Evolutionary conservation across 164 flowering plant species (phyloP), one percentile per base, ranked within the genome.

Genomic region (Chimonanthus praecox): DNA sequence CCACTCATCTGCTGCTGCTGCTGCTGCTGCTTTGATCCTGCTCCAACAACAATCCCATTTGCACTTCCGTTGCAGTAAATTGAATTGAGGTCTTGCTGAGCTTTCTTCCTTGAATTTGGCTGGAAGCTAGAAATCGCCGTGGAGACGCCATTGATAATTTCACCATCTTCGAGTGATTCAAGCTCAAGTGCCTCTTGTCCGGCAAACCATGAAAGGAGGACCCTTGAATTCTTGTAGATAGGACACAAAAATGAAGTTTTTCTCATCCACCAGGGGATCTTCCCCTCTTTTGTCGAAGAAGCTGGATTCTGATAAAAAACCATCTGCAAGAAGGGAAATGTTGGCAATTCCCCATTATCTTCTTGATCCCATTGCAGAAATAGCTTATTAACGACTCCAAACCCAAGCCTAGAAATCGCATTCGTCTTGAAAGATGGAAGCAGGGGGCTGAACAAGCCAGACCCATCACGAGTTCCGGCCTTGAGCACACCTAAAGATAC

Each of bases 211-310:
- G 94, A 84, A 0, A 93, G 80, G 1, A 93, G 72, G 1, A 89
- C 88, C 33, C 79, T 84, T 5, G 99, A 92, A 45, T 83, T 85
- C 62, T 76, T 77, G 74, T 95, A 83, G 68, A 93, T 89, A 63
- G 99, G 99, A 50, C 75, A 73, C 1, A 95, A 6, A 11, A 89
- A 84, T 48, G 90, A 87, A 65, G 99, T 88, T 73, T 82, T 89
- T 75, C 96, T 84, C 85, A 95, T 90, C 99, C 99, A 95, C 88
- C 92, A 84, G 4, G 99, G 99, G 48, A 93, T 86, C 49, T 81
- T 83, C n/a, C 79, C 72, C 49, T 84, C 84, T 2, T 90, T 86
- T 44, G 49, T 3, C 11, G 54, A 50, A 33, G 33, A 33, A 1
- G 44, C 20, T 44, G 75, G 33, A 7, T 77, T 51, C 21, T 74